These are phyloP conservation scores for Cytospora piceicola DNA, from an alignment of 2,329 filamentous ascomycete genomes.

Conservation along the genomic window DNA sequence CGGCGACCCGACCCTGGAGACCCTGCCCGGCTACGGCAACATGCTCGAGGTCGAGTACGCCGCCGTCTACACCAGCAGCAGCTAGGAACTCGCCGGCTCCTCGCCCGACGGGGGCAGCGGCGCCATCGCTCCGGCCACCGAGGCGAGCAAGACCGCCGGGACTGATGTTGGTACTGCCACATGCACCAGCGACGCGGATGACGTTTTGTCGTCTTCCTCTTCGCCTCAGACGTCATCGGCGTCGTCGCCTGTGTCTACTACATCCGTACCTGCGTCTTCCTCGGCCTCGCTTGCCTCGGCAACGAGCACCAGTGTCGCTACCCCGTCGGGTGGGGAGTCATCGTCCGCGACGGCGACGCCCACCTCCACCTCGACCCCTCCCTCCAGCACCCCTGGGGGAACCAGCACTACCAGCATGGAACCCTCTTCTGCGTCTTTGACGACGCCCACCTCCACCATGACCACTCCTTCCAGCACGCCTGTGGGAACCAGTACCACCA, in stretches of 20 bases:
- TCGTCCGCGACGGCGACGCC: conserved; percentile 21
- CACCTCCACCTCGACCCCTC: conserved; percentile 15
- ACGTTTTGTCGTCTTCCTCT: not conserved
- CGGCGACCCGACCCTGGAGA: conserved; percentile 49
- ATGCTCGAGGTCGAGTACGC: conserved; percentile 39
- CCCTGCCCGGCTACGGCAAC: conserved; percentile 33
- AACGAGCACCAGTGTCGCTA: conserved; percentile 22
- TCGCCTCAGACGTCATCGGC: conserved; percentile 11
- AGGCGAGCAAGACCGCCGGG: conserved; percentile 2
- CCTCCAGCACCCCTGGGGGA: conserved; percentile 12
- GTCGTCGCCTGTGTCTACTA: conserved; percentile 11
- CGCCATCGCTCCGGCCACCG: conserved; percentile 4
- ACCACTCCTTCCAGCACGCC: conserved; percentile 11
- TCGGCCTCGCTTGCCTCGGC: conserved; percentile 14
- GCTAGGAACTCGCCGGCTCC: conserved; percentile 24
- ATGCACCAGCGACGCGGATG: not conserved
- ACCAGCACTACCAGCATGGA: conserved; percentile 12
- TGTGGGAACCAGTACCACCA: conserved; percentile 20
- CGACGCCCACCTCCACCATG: conserved; percentile 19
- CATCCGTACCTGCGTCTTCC: not conserved
- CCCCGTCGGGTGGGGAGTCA: conserved; percentile 28
- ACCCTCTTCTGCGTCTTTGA: not conserved
- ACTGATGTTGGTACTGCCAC: conserved; percentile 13
- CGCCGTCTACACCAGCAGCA: conserved; percentile 34
- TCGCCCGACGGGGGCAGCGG: conserved; percentile 11